Evolutionary conservation across 129 eudicot species (phyloP).

Genomic region (Pittosporum tobira): DNA sequence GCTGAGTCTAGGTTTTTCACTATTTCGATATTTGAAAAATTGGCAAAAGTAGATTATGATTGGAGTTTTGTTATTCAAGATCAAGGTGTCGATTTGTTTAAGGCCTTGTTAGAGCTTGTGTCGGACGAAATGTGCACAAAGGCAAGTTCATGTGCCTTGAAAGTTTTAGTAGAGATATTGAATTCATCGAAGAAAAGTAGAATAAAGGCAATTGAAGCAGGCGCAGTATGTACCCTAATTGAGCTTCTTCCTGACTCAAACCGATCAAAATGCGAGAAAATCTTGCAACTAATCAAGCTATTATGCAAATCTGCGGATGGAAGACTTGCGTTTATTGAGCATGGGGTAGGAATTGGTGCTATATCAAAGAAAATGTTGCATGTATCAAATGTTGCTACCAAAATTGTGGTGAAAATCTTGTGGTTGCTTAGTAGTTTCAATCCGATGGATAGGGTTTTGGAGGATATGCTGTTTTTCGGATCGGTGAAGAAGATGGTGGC

Average conservation of each 20-base stretch:
- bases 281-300: constrained; percentile 39
- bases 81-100: constrained; percentile 61
- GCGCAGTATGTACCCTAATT: constrained; percentile 60
- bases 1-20: constrained; percentile 54
- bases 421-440: constrained; percentile 51
- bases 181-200: constrained; percentile 52
- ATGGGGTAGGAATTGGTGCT: constrained; percentile 45
- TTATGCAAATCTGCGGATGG: constrained; percentile 71
- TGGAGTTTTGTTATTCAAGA: constrained; percentile 41
- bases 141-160: constrained; percentile 59
- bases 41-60: constrained; percentile 34
- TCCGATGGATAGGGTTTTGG: constrained; percentile 59
- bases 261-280: constrained; percentile 55
- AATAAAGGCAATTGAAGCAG: constrained; percentile 67
- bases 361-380: constrained; percentile 50
- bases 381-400: constrained; percentile 38
- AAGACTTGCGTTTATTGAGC: constrained; percentile 67
- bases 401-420: constrained; percentile 53
- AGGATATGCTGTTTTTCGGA: constrained; percentile 60
- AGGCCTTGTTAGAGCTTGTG: constrained; percentile 57
- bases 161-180: constrained; percentile 42
- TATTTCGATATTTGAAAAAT: constrained; percentile 39
- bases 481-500: constrained; percentile 59
- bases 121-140: constrained; percentile 54
- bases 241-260: constrained; percentile 72